phyloP scores from a whole-genome alignment of 2,329 filamentous ascomycete species.

The Remersonia thermophila region DNA sequence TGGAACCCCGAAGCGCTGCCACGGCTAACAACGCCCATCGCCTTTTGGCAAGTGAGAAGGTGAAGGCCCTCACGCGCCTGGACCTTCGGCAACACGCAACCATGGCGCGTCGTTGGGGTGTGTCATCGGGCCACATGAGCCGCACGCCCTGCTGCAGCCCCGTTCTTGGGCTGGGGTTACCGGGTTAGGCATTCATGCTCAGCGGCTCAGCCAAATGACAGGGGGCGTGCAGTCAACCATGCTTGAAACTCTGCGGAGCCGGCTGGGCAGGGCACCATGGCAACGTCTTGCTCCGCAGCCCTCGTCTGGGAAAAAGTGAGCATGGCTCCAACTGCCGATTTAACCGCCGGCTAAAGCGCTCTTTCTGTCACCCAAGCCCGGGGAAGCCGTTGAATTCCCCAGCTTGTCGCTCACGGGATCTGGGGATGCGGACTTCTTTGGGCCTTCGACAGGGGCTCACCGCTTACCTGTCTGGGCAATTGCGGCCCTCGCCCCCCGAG shows the following conservation, averaged over 20 bases:
- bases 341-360: slow-evolving; percentile 15
- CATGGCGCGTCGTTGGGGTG: not conserved
- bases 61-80: no score
- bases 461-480: not conserved
- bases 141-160: not conserved
- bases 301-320: slow-evolving; percentile 5
- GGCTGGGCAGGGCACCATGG: not conserved
- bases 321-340: slow-evolving; percentile 11
- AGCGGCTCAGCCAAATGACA: slow-evolving; percentile 3
- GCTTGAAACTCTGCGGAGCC: slow-evolving; percentile 1
- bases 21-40: no score
- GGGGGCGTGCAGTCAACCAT: slow-evolving; percentile 1
- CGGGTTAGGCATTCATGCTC: slow-evolving; percentile 3
- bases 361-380: slow-evolving; percentile 9
- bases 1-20: no score
- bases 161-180: not conserved
- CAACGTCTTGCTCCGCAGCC: not conserved
- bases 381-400: not conserved
- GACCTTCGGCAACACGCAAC: not conserved
- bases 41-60: no score
- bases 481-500: not conserved
- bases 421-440: not conserved
- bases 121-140: not conserved
- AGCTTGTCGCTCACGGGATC: not conserved
- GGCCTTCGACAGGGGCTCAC: not conserved